A percentile compares a stretch with the other conserved stretches of the same genome.
Conservation (phyloP, 257 asterid species). For the Fraxinus americana region DNA sequence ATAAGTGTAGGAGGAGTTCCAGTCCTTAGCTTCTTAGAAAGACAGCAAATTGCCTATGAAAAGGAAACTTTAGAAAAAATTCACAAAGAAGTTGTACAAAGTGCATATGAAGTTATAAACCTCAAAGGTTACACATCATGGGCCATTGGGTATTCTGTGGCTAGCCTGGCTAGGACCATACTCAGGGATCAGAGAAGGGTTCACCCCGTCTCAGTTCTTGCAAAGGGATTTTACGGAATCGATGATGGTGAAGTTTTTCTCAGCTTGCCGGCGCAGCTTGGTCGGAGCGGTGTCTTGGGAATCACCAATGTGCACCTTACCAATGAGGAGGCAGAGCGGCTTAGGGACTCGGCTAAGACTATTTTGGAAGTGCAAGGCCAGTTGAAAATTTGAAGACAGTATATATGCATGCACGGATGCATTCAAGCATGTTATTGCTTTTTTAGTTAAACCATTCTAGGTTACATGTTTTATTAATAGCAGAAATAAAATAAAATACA, state of each 20-base stretch:
- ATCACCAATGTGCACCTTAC: constrained; percentile 74
- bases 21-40: constrained; percentile 56
- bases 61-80: constrained; percentile 67
- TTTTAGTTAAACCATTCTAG: too few species aligned
- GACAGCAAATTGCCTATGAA: constrained; percentile 74
- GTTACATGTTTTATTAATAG: too few species aligned
- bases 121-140: constrained; percentile 93
- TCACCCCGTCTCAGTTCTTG: constrained; percentile 86
- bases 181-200: constrained; percentile 79
- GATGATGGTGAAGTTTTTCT: constrained; percentile 68
- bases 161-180: constrained; percentile 70
- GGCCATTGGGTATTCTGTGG: constrained; percentile 92
- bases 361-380: constrained; percentile 71
- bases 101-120: constrained; percentile 84
- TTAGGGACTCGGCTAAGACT: constrained; percentile 65
- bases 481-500: too few species aligned
- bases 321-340: constrained; percentile 63
- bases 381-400: constrained; percentile 49
- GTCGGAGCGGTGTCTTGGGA: constrained; percentile 70
- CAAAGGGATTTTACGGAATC: constrained; percentile 67
- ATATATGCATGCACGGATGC: too few species aligned
- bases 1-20: constrained; percentile 92
- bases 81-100: constrained; percentile 66
- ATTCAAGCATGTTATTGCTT: too few species aligned
- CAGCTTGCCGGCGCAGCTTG: constrained; percentile 87